Conservation (phyloP, 192 early-diverging fungal species). For the Backusella circina region DNA sequence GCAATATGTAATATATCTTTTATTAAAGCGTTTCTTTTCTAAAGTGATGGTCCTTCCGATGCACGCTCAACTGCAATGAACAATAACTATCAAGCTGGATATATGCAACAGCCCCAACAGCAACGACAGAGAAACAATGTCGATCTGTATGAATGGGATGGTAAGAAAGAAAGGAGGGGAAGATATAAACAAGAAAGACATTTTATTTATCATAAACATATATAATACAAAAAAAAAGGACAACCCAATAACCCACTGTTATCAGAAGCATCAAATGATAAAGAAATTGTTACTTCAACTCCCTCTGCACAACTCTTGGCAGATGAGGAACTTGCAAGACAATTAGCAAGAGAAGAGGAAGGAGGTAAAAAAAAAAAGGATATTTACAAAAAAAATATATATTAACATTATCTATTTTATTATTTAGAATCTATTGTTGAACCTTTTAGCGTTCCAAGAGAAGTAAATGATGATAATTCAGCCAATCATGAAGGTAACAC, state of each 20-base stretch:
- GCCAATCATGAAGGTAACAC: conserved; percentile 8
- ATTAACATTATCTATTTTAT: background rate
- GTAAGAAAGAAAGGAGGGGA: background rate
- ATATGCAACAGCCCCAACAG: background rate
- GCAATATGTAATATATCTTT: background rate
- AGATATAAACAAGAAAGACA: background rate
- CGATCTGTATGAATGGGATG: conserved; percentile 16
- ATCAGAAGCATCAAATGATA: background rate
- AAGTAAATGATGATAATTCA: background rate
- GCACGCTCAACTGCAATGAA: background rate
- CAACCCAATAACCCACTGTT: background rate
- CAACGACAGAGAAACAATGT: background rate
- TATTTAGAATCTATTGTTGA: background rate
- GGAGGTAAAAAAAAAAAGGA: background rate
- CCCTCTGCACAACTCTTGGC: conserved; percentile 39
- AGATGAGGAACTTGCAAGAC: conserved; percentile 52
- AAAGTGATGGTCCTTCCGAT: background rate
- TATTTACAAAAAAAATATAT: background rate
- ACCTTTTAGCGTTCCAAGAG: background rate
- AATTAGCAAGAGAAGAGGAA: conserved; percentile 33
- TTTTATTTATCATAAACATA: background rate
- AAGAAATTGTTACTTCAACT: conserved; percentile 14
- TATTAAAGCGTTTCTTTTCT: too few species aligned
- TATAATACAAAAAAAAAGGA: too few species aligned
- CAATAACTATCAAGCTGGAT: background rate